Evolutionary conservation across 2,329 filamentous ascomycete species (phyloP).

Genomic region (Trichoderma atrobrunneum): DNA sequence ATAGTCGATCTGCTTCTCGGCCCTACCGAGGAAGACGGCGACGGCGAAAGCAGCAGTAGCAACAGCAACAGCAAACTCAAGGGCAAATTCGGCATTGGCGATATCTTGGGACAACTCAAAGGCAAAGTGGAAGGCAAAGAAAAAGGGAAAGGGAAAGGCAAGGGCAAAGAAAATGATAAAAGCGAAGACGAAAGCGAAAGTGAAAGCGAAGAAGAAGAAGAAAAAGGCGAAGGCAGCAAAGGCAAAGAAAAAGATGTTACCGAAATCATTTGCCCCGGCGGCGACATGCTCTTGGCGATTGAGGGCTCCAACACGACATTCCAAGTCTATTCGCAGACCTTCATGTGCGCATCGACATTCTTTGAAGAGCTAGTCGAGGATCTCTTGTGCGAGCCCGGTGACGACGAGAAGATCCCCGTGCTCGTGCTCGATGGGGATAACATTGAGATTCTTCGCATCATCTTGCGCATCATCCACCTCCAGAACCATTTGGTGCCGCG

Average conservation of each 20-base stretch:
- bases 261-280: not conserved
- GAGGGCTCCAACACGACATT: not conserved
- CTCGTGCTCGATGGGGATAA: not conserved
- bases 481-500: not conserved
- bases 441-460: not conserved
- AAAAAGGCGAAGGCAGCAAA: no score
- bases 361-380: not conserved
- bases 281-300: not conserved
- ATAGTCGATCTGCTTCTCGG: no score
- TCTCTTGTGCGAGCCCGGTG: not conserved
- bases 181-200: not conserved
- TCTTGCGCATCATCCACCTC: not conserved
- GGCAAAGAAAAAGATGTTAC: not conserved
- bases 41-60: no score
- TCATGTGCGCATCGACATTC: not conserved
- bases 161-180: no score
- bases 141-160: no score
- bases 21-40: no score
- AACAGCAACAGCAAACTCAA: no score
- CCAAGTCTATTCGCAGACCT: not conserved
- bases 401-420: not conserved
- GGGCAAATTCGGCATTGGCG: no score
- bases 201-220: no score
- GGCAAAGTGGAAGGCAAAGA: no score
- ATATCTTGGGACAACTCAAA: no score